Evolutionary conservation across 2,329 filamentous ascomycete species (phyloP).

Genomic region (Furcasterigmium sp.): DNA sequence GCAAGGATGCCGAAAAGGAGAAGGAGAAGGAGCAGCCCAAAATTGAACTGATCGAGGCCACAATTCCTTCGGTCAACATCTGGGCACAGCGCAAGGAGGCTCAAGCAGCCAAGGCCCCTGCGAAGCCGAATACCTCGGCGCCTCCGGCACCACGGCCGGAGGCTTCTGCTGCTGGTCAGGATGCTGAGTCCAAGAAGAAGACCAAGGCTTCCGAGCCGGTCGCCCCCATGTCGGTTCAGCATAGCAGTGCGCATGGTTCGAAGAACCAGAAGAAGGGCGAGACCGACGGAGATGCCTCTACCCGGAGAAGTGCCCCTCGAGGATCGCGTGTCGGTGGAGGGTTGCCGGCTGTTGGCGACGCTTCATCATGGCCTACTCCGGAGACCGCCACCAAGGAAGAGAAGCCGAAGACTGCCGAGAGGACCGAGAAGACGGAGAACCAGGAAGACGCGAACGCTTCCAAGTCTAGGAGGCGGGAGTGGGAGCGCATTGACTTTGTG

Average conservation of each 20-base stretch:
- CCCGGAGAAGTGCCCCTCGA: slow-evolving; percentile 35
- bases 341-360: slow-evolving; percentile 66
- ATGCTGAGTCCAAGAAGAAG: slow-evolving; percentile 36
- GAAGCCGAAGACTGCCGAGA: slow-evolving; percentile 59
- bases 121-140: slow-evolving; percentile 25
- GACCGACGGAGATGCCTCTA: slow-evolving; percentile 33
- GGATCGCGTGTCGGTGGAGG: slow-evolving; percentile 36
- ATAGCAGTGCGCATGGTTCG: slow-evolving; percentile 22
- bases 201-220: slow-evolving; percentile 18
- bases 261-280: slow-evolving; percentile 36
- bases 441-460: slow-evolving; percentile 45
- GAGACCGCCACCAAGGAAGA: slow-evolving; percentile 67
- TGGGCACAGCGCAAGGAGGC: slow-evolving; percentile 79
- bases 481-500: slow-evolving; percentile 78
- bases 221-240: slow-evolving; percentile 10
- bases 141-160: slow-evolving; percentile 4
- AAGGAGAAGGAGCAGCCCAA: slow-evolving; percentile 56
- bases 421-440: slow-evolving; percentile 51
- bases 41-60: slow-evolving; percentile 70
- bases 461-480: slow-evolving; percentile 66
- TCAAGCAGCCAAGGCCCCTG: slow-evolving; percentile 51
- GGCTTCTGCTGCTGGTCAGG: slow-evolving; percentile 28
- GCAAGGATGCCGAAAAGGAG: slow-evolving; percentile 48
- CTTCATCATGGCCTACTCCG: slow-evolving; percentile 84
- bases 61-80: slow-evolving; percentile 77